phyloP scores from a whole-genome alignment of 2,329 filamentous ascomycete species.

The Seiridium unicorne region DNA sequence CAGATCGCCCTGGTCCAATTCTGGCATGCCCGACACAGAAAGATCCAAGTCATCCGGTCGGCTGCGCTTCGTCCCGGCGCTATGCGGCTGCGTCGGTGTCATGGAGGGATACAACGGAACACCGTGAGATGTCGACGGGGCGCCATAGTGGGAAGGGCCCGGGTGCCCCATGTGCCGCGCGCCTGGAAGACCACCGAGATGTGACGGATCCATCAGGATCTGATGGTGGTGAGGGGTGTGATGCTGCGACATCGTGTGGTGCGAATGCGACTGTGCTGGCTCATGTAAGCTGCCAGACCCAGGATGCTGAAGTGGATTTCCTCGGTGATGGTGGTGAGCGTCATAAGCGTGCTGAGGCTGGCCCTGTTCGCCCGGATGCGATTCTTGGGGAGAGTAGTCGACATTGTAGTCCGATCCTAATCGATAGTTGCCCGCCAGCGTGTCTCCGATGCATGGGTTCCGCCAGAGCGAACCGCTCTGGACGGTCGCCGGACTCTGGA shows the following conservation, averaged over 20 bases:
- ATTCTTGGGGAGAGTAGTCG: constrained; percentile 69
- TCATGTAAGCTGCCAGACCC: constrained; percentile 47
- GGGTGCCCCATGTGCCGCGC: constrained; percentile 49
- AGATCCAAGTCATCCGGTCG: constrained; percentile 60
- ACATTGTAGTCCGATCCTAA: constrained; percentile 69
- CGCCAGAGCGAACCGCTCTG: constrained; percentile 76
- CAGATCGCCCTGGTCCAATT: constrained; percentile 54
- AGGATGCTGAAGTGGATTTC: constrained; percentile 47
- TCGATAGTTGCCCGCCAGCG: constrained; percentile 74
- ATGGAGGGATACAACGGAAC: constrained; percentile 53
- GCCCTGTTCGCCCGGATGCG: constrained; percentile 63
- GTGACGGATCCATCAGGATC: constrained; percentile 55
- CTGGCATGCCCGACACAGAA: constrained; percentile 46
- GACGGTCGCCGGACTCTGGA: constrained; percentile 66
- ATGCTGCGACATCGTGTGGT: constrained; percentile 40
- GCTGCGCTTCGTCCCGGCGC: constrained; percentile 46
- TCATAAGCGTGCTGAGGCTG: constrained; percentile 65
- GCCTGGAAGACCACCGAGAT: constrained; percentile 49
- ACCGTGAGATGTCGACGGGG: constrained; percentile 40
- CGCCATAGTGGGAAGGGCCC: constrained; percentile 52
- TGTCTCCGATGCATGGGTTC: constrained; percentile 70
- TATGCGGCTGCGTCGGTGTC: constrained; percentile 33
- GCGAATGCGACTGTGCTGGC: constrained; percentile 33
- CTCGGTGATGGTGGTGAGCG: constrained; percentile 35
- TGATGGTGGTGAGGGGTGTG: constrained; percentile 51